Percentiles rank a stretch among this genome's conserved stretches.
Conservation (phyloP, 768 basidiomycete genomes). For the Lyophyllum semitale region DNA sequence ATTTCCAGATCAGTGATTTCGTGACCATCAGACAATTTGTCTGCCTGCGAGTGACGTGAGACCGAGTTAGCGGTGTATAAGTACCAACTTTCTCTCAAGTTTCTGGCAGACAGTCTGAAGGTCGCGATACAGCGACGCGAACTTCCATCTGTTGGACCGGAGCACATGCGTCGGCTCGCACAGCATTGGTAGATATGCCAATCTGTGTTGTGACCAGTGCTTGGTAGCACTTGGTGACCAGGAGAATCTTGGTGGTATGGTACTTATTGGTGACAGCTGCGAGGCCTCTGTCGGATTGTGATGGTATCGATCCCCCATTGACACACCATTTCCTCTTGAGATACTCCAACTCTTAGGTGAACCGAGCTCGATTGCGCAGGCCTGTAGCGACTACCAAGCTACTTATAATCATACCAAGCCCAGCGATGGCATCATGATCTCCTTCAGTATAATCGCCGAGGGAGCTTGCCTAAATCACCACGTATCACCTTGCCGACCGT, state of each 20-base stretch:
- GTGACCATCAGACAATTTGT: too few species aligned
- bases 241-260: constrained; percentile 10
- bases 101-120: background rate
- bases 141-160: constrained; percentile 8
- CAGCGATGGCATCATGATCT: constrained; percentile 19
- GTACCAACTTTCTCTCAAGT: background rate
- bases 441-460: background rate
- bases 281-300: constrained; percentile 6
- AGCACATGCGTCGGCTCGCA: constrained; percentile 8
- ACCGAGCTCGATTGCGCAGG: background rate
- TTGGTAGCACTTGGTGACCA: constrained; percentile 5
- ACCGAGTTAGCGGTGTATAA: background rate
- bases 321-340: constrained; percentile 5
- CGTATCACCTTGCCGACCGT: constrained; percentile 67
- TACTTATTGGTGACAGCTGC: constrained; percentile 9
- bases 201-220: too few species aligned
- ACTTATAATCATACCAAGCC: background rate
- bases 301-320: constrained; percentile 17
- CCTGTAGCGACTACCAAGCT: background rate
- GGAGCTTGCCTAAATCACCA: constrained; percentile 24
- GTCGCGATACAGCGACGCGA: background rate
- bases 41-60: too few species aligned
- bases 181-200: constrained; percentile 3
- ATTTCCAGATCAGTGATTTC: too few species aligned
- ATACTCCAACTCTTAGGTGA: background rate